Conservation (phyloP, 129 eudicot genomes). For the Calendula officinalis region DNA sequence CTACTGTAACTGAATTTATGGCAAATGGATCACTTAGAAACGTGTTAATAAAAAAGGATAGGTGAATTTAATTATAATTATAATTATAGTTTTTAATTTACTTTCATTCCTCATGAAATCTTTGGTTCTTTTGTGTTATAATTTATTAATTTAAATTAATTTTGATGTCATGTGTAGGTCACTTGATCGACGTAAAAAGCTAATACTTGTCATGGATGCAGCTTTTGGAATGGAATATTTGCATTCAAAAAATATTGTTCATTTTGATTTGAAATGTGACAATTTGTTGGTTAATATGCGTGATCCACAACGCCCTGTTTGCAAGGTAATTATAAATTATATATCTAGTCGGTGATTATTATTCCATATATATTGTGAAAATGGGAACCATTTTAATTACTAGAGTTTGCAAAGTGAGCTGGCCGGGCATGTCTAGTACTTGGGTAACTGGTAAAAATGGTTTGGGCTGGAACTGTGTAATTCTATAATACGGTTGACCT, state of each 20-base stretch:
- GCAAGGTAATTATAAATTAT: constrained; percentile 61
- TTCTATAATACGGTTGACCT: too few species aligned
- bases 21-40: constrained; percentile 83
- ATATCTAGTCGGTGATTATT: not conserved
- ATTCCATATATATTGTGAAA: too few species aligned
- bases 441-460: too few species aligned
- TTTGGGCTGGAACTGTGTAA: too few species aligned
- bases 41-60: constrained; percentile 73
- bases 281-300: constrained; percentile 75
- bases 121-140: constrained; percentile 4
- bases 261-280: constrained; percentile 94
- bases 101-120: constrained; percentile 2
- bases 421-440: too few species aligned
- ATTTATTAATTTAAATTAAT: not conserved
- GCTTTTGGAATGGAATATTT: constrained; percentile 96
- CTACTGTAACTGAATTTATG: constrained; percentile 87
- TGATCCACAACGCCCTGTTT: constrained; percentile 85
- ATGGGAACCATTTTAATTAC: too few species aligned
- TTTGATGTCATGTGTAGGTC: constrained; percentile 47
- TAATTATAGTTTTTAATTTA: not conserved
- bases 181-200: constrained; percentile 73
- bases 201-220: constrained; percentile 86
- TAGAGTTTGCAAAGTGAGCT: not conserved
- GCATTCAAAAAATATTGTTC: constrained; percentile 87
- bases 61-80: constrained; percentile 33